Base-by-base conservation (phyloP, 352 stramenopile species). In the Phytopythium ostracodes region DNA sequence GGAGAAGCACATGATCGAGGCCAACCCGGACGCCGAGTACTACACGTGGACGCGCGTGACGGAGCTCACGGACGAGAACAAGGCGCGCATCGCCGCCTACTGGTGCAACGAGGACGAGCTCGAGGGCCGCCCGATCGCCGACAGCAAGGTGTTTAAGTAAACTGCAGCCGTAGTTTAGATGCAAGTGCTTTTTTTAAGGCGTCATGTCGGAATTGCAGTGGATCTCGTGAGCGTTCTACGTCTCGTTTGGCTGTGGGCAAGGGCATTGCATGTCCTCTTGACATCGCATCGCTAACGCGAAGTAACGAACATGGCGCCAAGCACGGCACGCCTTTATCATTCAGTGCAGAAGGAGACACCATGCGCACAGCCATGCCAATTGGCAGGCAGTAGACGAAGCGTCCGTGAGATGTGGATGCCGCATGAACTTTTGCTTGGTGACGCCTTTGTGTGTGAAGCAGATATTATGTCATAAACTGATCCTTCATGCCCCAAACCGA, bases 111-210 rank as follows among this genome's bases (percentile, higher is more conserved):
- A 97, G 61, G 84, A 92, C 49, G 84, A 91, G 33, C 70, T 98
- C 29, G 91, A 97, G 70, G 92, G 92, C 59, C 84, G 86, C 73
- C 81, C 81, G 49, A 93, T 96, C 62, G 77, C 92, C 44, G 93
- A 98, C 80, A 92, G 75, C 56, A 97, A 97, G 79, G 84, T 97
- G 36, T 98, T 98, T 83, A 98, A 98, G 81, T 98, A 96, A 91
- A 35, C 53, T 14, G 8, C 42, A 25, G 46, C 24, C 14, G 14
- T 18, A 2, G 46, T 52, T 22, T 3, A 35, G 12, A 54, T n/a
- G 47, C 11, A 54, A 22, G 2, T 10, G 7, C 4, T 52, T 52
- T 54, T 54, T 54, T 54, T 54, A 54, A 54, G 17, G 47, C 47
- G 24, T 35, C 47, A 7, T 10, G 24, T n/a, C 14, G 47, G 22